Base-by-base conservation (phyloP, 768 basidiomycete species). In the Sarcodon aspratus region DNA sequence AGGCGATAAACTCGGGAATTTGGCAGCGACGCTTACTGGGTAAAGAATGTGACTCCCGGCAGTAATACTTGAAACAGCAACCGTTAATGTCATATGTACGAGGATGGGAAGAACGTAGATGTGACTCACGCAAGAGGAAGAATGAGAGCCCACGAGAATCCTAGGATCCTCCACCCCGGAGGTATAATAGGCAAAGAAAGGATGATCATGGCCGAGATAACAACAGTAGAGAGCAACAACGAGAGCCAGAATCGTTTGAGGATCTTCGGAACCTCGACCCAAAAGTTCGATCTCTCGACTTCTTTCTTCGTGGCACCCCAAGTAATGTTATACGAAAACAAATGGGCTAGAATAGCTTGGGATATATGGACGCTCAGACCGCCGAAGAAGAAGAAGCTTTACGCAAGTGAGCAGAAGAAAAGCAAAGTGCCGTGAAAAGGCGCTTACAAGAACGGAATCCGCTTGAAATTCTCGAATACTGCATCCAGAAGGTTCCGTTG, bases 271-370 rank as follows among this genome's bases (percentile, higher is more conserved):
- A 92, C 79, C 63, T 95, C 91, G 48, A 85, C 77, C 76, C 86
- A 92, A 71, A 95, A 92, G 61, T 92, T 93, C 6, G 85, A 87
- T 44, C 78, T 73, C 63, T 92, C 83, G 36, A 93, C 87, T 63
- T 88, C 85, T 75, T 91, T 92, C 56, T 76, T 73, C 6, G 79
- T 81, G 33, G 78, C 70, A 5, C 70, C 67, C 79, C 79, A 80
- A 10, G 63, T 65, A 59, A 76, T 73, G 59, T 81, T 70, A 55
- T 77, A 80, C 34, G 76, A 75, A 58, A 78, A 73, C 15, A 79
- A 31, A 59, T 80, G 78, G 1, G 75, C 70, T 40, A 75, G 64
- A 37, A 80, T 67, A 3, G 79, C 76, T 33, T 70, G 62, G 1
- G 70, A 67, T 52, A 80, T 66, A 36, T 78, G 79, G 49, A 77